Percentiles rank a stretch among this genome's conserved stretches.
phyloP scores from a whole-genome alignment of 1,284 basidiomycete species.

The Malassezia vespertilionis region DNA sequence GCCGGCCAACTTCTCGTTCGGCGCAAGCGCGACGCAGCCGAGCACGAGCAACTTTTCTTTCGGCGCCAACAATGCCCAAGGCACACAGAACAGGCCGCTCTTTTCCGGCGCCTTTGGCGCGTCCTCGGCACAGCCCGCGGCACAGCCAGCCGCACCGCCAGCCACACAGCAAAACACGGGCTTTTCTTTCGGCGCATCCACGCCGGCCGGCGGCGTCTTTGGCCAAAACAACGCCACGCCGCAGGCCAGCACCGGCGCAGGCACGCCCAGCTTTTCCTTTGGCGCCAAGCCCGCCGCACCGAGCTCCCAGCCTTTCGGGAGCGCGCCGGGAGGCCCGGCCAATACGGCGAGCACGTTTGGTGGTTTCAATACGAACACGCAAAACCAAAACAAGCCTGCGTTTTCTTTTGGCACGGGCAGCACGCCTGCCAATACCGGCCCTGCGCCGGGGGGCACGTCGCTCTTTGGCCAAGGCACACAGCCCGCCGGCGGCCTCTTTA shows the following conservation, averaged over 20 bases:
- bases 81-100: conserved; percentile 21
- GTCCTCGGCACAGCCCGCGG: conserved; percentile 20
- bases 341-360: conserved; percentile 24
- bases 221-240: conserved; percentile 22
- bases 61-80: conserved; percentile 21
- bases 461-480: conserved; percentile 34
- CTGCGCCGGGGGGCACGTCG: conserved; percentile 19
- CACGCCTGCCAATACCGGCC: neutral
- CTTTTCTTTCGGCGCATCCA: conserved; percentile 35
- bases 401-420: conserved; percentile 31
- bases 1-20: conserved; percentile 27
- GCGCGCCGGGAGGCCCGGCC: conserved; percentile 22
- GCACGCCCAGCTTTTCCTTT: conserved; percentile 20
- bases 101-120: conserved; percentile 25
- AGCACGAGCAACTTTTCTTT: conserved; percentile 19
- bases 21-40: conserved; percentile 24
- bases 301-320: conserved; percentile 48
- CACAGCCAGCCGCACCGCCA: too few relatives aligned
- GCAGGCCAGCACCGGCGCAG: neutral
- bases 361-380: conserved; percentile 9
- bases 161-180: conserved; percentile 24
- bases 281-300: conserved; percentile 15
- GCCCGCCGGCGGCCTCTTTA: conserved; percentile 41
- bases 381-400: conserved; percentile 30
- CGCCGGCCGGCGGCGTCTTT: conserved; percentile 26